Percentiles rank a stretch among this genome's conserved stretches.
phyloP scores from a whole-genome alignment of 495 filamentous ascomycete species.

The Penicillium herquei region DNA sequence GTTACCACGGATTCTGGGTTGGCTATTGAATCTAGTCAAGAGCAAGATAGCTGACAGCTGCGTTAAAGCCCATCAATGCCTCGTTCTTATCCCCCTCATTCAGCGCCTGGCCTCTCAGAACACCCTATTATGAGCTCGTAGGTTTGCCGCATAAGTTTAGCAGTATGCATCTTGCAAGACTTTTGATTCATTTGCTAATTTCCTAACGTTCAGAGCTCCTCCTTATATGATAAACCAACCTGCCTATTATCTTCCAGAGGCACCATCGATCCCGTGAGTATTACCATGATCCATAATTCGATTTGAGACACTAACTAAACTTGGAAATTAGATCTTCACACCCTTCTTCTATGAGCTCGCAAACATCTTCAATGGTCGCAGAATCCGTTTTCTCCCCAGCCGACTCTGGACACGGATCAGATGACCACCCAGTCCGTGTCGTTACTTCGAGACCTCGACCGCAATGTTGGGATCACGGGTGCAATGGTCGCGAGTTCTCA shows the following conservation, averaged over 20 bases:
- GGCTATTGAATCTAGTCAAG: background rate
- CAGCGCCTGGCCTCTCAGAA: conserved; percentile 9
- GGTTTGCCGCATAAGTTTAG: conserved; percentile 3
- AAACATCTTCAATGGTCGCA: conserved; percentile 27
- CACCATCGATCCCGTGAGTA: conserved; percentile 21
- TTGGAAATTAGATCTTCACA: conserved; percentile 16
- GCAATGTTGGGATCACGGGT: conserved; percentile 94
- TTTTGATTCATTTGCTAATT: no score
- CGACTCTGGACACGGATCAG: conserved; percentile 28
- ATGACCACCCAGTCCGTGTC: conserved; percentile 60
- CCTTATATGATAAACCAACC: conserved; percentile 28
- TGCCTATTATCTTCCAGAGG: conserved; percentile 22
- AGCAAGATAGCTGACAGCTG: background rate
- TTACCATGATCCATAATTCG: background rate
- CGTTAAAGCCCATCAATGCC: conserved; percentile 17
- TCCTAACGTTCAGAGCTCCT: conserved; percentile 3
- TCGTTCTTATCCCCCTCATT: conserved; percentile 17
- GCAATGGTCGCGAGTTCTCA: conserved; percentile 90
- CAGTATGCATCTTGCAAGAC: background rate
- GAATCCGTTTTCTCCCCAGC: conserved; percentile 33
- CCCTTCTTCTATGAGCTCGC: conserved; percentile 25
- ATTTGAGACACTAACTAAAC: background rate
- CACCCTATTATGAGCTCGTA: conserved; percentile 24
- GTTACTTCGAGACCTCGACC: conserved; percentile 78
- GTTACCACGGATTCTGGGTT: background rate